Base-by-base conservation (phyloP, 208 protist genomes). In the Wallacemonas rigidus region DNA sequence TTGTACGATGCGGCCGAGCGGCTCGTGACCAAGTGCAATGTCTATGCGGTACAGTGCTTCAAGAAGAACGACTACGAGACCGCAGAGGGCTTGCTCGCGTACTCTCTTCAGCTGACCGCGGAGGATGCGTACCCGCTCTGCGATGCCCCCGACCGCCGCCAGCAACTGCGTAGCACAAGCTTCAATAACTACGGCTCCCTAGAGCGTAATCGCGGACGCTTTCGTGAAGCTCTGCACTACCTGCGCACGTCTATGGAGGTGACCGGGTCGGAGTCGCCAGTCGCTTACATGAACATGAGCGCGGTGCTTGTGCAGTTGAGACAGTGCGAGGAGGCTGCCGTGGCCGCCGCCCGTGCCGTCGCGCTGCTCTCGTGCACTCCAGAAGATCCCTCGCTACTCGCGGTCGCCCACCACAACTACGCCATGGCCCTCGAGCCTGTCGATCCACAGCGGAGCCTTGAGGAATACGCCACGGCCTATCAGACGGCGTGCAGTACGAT, bases 171-270 rank as follows among this genome's bases (percentile, higher is more conserved):
- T 54, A 88, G 90, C 3, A 85, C 92, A 17, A 96, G 91, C 38
- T 76, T 94, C 41, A 97, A 96, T 74, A 97, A 97, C 81, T 79
- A 93, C 64, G 93, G 93, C 43, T 96, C 90, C 73, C 87, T 96
- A 76, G 88, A 97, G 80, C 86, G 90, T 14, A 89, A 82, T 51
- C 87, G 90, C n/a, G 91, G 91, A 1, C 88, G 91, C 68, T 94
- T 93, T 71, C 75, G 76, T 8, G 80, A 86, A 40, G 90, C 93
- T 7, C 78, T 95, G 14, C 48, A 75, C 44, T 91, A 89, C 74
- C 87, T 97, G 79, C 75, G 90, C 72, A 71, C 83, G 35, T 94
- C 89, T 9, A 89, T 95, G 88, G 71, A 87, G 50, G 80, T 81
- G 69, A 91, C 91, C 2, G 85, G 84, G 2, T 72, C 86, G 57